Evolutionary conservation across 2,329 filamentous ascomycete species (phyloP).

Genomic region (Penicillium polonicum): DNA sequence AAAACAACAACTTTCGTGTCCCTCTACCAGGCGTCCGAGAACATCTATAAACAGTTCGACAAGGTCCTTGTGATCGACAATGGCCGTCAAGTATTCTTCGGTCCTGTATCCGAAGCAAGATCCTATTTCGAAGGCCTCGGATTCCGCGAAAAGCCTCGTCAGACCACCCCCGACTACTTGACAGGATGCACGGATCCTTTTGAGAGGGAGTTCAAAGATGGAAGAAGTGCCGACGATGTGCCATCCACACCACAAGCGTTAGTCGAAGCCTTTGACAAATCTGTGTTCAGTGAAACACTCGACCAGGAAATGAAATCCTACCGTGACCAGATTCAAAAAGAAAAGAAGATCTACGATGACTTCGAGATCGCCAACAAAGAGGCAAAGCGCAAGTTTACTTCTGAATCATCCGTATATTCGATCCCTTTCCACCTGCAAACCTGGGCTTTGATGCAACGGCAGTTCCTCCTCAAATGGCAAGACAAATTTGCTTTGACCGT

Average conservation of each 20-base stretch:
- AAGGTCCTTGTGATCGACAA: conserved; percentile 80
- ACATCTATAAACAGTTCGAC: conserved; percentile 75
- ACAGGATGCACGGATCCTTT: conserved; percentile 83
- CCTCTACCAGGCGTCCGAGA: conserved; percentile 81
- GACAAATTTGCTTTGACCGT: conserved; percentile 75
- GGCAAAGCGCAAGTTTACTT: conserved; percentile 71
- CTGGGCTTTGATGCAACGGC: conserved; percentile 78
- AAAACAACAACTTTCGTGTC: conserved; percentile 82
- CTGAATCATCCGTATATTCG: conserved; percentile 73
- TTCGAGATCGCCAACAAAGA: conserved; percentile 74
- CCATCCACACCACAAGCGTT: conserved; percentile 68
- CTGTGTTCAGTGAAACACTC: conserved; percentile 57
- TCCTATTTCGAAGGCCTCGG: conserved; percentile 75
- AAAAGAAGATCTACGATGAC: conserved; percentile 69
- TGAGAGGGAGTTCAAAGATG: conserved; percentile 72
- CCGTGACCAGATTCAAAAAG: conserved; percentile 60
- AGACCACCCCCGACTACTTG: conserved; percentile 79
- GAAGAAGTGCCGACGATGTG: conserved; percentile 63
- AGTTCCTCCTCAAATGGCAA: conserved; percentile 83
- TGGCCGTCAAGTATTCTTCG: conserved; percentile 74
- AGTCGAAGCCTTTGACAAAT: conserved; percentile 68
- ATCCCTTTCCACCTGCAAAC: conserved; percentile 81
- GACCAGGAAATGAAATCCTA: conserved; percentile 68
- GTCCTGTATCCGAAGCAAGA: conserved; percentile 65
- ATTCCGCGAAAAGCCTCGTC: conserved; percentile 70